Evolutionary conservation across 1,284 basidiomycete species (phyloP).

Genomic region (Schizophyllum commune): DNA sequence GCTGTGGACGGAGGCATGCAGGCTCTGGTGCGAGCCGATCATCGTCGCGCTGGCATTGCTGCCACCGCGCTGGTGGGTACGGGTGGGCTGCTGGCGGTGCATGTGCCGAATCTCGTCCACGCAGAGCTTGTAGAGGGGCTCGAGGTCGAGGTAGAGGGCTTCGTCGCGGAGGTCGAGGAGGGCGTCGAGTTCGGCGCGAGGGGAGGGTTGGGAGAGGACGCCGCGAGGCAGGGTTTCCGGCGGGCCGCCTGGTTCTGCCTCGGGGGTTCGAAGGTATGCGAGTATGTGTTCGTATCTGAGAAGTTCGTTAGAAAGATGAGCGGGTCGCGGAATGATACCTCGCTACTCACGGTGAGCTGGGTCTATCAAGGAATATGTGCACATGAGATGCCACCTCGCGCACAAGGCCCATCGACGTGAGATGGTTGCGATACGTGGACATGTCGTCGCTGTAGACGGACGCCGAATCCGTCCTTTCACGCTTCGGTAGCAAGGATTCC

Average conservation of each 20-base stretch:
- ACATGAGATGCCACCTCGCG: slow-evolving; percentile 38
- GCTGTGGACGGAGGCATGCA: slow-evolving; percentile 39
- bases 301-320: slow-evolving; percentile 3
- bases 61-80: slow-evolving; percentile 23
- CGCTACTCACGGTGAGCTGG: slow-evolving; percentile 63
- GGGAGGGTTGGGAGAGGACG: slow-evolving; percentile 40
- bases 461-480: neutral
- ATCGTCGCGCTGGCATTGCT: slow-evolving; percentile 15
- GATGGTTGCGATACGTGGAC: slow-evolving; percentile 48
- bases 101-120: slow-evolving; percentile 50
- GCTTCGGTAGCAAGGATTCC: slow-evolving; percentile 29
- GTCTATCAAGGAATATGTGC: slow-evolving; percentile 74
- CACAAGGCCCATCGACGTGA: slow-evolving; percentile 49
- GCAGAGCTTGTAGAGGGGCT: slow-evolving; percentile 54
- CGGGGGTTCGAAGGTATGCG: slow-evolving; percentile 55
- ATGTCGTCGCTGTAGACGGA: slow-evolving; percentile 46
- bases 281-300: slow-evolving; percentile 62
- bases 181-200: slow-evolving; percentile 45
- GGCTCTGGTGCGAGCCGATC: slow-evolving; percentile 29
- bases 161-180: slow-evolving; percentile 71
- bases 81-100: slow-evolving; percentile 26
- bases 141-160: slow-evolving; percentile 60
- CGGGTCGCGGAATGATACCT: too few relatives aligned
- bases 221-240: slow-evolving; percentile 51
- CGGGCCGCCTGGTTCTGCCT: slow-evolving; percentile 30